Evolutionary conservation across 495 filamentous ascomycete species (phyloP).

Genomic region (Delitschia confertaspora): DNA sequence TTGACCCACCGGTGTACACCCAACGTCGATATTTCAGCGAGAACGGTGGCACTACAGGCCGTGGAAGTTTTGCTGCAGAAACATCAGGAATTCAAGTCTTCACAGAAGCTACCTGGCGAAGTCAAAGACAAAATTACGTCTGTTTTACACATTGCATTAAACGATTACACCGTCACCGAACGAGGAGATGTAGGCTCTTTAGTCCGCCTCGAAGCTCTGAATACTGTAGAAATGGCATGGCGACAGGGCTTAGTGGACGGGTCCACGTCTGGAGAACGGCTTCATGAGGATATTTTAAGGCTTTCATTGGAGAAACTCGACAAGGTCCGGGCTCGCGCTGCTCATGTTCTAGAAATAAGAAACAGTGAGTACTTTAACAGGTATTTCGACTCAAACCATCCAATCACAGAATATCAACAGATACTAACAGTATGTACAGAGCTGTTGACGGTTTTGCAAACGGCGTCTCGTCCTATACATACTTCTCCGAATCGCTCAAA

Average conservation of each 20-base stretch:
- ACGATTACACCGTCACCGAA: conserved; percentile 82
- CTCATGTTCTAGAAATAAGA: conserved; percentile 28
- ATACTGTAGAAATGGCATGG: conserved; percentile 40
- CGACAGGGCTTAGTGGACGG: conserved; percentile 27
- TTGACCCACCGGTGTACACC: conserved; percentile 22
- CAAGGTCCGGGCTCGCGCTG: conserved; percentile 66
- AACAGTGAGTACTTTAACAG: conserved; percentile 6
- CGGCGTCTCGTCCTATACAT: conserved; percentile 31
- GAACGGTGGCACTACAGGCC: conserved; percentile 20
- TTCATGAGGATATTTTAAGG: conserved; percentile 45
- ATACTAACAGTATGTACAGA: neutral
- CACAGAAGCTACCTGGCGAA: neutral
- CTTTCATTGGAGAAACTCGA: conserved; percentile 83
- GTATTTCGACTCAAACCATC: neutral
- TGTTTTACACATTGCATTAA: conserved; percentile 40
- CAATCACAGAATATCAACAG: neutral
- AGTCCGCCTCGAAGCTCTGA: conserved; percentile 68
- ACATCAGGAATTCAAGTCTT: neutral
- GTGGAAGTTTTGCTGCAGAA: conserved; percentile 10
- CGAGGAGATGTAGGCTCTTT: conserved; percentile 84
- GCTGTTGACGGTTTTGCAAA: conserved; percentile 2
- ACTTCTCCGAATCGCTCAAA: conserved; percentile 25
- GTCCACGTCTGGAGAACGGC: conserved; percentile 17
- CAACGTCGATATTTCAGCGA: conserved; percentile 22
- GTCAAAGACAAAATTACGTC: conserved; percentile 18